Conservation (phyloP, 2,329 filamentous ascomycete species). For the Fusarium sp. region DNA sequence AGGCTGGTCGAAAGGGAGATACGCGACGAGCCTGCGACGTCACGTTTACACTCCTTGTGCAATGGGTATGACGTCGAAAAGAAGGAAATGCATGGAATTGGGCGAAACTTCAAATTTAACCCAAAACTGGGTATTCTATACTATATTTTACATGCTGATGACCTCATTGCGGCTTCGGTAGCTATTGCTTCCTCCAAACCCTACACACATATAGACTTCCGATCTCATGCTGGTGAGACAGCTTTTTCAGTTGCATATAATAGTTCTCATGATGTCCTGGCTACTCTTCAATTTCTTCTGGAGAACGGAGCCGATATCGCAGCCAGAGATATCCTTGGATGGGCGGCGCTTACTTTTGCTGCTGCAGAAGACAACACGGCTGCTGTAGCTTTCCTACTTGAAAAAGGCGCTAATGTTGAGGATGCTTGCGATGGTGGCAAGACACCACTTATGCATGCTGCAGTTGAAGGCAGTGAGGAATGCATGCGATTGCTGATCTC, state of each 20-base stretch:
- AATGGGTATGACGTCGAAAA: not conserved
- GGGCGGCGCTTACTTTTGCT: accelerated
- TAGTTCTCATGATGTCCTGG: accelerated
- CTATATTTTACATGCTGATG: not conserved
- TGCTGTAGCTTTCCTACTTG: not conserved
- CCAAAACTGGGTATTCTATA: accelerated
- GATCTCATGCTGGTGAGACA: accelerated
- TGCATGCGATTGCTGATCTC: not conserved
- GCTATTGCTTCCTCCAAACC: not conserved
- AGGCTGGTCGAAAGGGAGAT: not conserved
- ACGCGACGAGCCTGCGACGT: accelerated
- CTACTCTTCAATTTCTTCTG: not conserved
- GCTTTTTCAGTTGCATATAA: accelerated
- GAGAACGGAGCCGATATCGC: not conserved
- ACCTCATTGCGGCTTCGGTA: not conserved
- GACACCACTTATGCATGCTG: not conserved
- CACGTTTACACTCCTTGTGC: not conserved
- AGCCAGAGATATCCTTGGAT: too few relatives aligned
- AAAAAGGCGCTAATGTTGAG: accelerated
- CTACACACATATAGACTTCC: accelerated
- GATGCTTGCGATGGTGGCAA: accelerated
- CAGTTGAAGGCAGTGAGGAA: not conserved
- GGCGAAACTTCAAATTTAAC: not conserved
- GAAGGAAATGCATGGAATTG: accelerated
- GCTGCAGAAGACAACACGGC: accelerated